Evolutionary conservation across 139 green algal species (phyloP), one percentile per base, ranked within the genome.

Genomic region (Picochlorum sp.): DNA sequence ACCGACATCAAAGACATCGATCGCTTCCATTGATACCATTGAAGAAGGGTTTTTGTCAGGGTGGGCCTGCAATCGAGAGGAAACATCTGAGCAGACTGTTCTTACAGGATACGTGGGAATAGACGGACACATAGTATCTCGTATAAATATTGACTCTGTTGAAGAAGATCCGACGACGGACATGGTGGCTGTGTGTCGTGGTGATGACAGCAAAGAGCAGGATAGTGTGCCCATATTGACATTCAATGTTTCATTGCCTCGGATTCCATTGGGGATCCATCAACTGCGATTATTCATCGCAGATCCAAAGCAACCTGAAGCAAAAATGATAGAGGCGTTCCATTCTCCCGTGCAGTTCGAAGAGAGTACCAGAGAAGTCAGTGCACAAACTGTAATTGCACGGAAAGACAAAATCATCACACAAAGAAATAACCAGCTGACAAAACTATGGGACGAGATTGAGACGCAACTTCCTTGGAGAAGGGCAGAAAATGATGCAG

Each of bases 341-440:
- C 76, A 84, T 68, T 75, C 62, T 20, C 78, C 78, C 4, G 64
- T 80, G 56, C 32, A 67, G n/a, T 85, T 85, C 46, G 46, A 75
- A 1, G 78, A 85, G 65, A 61, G 58, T 6, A 26, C 44, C 1
- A 58, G 49, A 37, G 51, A 76, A 37, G 69, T 72, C 14, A 63
- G 62, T 58, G 30, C 64, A 41, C 65, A 73, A 23, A 72, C 76
- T 62, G 58, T 64, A 3, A 65, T 85, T 38, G 56, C 64, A 8
- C 61, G 78, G 15, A 85, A 85, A 56, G 78, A 85, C 26, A 74
- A 69, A 51, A 85, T 85, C 57, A 85, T 85, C 26, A 65, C 69
- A 23, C 70, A 73, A 15, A 66, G 78, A 38, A 84, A 84, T 49
- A 75, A 72, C 6, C 68, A 84, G 68, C 69, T 84, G 13, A 66